Evolutionary conservation across 345 rosid species (phyloP).

Genomic region (Sonneratia caseolaris): DNA sequence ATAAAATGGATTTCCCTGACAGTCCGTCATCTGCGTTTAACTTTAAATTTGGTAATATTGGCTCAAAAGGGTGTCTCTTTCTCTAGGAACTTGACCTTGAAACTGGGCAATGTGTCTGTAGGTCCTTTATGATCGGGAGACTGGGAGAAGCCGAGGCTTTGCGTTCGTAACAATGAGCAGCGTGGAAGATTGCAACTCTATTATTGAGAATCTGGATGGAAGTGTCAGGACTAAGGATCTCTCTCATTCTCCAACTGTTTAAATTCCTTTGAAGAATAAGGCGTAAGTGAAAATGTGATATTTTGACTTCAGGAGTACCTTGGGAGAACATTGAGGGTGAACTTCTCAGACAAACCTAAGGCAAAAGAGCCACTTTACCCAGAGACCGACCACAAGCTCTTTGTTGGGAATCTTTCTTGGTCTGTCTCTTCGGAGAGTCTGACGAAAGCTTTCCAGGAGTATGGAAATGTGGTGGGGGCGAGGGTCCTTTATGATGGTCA

Average conservation of each 20-base stretch:
- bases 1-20: neutral
- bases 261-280: neutral
- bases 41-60: neutral
- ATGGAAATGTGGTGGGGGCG: conserved; percentile 72
- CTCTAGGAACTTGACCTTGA: neutral
- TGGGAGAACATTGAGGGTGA: conserved; percentile 64
- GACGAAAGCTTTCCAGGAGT: conserved; percentile 54
- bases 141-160: conserved; percentile 83
- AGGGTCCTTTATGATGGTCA: conserved; percentile 86
- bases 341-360: conserved; percentile 64
- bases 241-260: neutral
- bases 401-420: conserved; percentile 87
- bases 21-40: too few relatives aligned
- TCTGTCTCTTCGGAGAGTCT: conserved; percentile 64
- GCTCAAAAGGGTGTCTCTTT: neutral
- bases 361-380: conserved; percentile 61
- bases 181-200: conserved; percentile 58
- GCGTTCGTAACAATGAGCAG: conserved; percentile 90
- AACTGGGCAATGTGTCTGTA: conserved; percentile 9
- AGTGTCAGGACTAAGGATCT: conserved; percentile 51
- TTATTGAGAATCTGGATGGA: conserved; percentile 79
- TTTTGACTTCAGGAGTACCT: conserved; percentile 43
- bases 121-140: conserved; percentile 76
- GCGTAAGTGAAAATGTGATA: neutral
- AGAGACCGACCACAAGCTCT: conserved; percentile 73